These are phyloP conservation scores for Yamadazyma laniorum DNA, from an alignment of 805 yeast species.

Conservation along the genomic window DNA sequence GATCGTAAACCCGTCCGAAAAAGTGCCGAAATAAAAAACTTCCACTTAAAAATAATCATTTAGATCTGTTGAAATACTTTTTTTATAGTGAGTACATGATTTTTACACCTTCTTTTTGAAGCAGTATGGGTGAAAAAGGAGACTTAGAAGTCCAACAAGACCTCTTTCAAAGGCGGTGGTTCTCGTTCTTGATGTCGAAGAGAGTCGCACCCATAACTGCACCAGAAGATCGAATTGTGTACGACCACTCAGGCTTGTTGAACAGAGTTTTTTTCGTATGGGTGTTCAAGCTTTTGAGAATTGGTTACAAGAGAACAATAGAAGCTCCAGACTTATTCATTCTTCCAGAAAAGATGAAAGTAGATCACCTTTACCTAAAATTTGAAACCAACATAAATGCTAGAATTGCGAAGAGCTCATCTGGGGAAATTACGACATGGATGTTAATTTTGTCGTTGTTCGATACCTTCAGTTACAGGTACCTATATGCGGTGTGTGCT, in stretches of 20 bases:
- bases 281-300: conserved; percentile 60
- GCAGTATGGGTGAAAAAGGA: conserved; percentile 1
- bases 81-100: too few relatives aligned
- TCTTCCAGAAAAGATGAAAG: conserved; percentile 34
- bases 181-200: conserved; percentile 33
- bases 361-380: conserved; percentile 25
- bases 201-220: conserved; percentile 52
- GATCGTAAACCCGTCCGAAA: too few relatives aligned
- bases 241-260: conserved; percentile 45
- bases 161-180: conserved; percentile 29
- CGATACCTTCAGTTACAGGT: conserved; percentile 13
- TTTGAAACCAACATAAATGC: conserved; percentile 22
- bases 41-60: too few relatives aligned
- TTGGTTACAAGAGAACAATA: conserved; percentile 71
- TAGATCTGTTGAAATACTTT: too few relatives aligned
- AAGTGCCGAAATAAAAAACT: too few relatives aligned
- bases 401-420: neutral
- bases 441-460: conserved; percentile 4
- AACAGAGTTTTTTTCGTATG: conserved; percentile 59
- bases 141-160: conserved; percentile 1
- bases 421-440: neutral
- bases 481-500: conserved; percentile 23
- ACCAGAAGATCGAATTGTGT: conserved; percentile 46
- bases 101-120: too few relatives aligned
- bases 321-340: conserved; percentile 57